Conservation (phyloP, 73 alveolate species). For the Diophrys sp. region DNA sequence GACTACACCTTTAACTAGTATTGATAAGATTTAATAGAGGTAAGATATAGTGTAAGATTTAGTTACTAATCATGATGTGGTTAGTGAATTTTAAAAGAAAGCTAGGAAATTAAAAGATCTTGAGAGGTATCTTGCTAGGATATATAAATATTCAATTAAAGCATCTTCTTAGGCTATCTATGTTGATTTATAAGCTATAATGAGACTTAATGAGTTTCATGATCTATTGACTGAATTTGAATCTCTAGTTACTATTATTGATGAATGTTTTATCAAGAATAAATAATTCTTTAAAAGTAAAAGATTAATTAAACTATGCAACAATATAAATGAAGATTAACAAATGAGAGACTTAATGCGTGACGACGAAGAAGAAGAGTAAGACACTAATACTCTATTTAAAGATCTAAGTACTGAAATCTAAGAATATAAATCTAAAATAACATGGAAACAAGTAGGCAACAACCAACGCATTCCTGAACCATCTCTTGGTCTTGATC, state of each 20-base stretch:
- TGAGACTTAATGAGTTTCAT: slow-evolving; percentile 11
- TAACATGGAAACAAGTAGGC: slow-evolving; percentile 28
- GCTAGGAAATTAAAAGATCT: slow-evolving; percentile 47
- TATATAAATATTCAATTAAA: slow-evolving; percentile 45
- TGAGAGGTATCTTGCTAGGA: slow-evolving; percentile 57
- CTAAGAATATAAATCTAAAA: not conserved
- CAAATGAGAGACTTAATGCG: no score
- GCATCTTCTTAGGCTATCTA: slow-evolving; percentile 8
- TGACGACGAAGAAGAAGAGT: no score
- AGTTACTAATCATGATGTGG: not conserved
- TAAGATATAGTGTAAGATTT: not conserved
- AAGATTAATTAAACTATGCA: no score
- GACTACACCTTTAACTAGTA: slow-evolving; percentile 58
- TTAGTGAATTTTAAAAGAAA: not conserved
- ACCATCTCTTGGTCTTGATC: slow-evolving; percentile 49
- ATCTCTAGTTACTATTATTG: no score
- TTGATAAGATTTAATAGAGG: not conserved
- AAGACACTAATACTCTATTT: no score
- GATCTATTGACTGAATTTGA: slow-evolving; percentile 8
- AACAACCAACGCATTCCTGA: slow-evolving; percentile 32
- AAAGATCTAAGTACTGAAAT: not conserved
- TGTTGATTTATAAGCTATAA: slow-evolving; percentile 4
- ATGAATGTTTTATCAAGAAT: no score
- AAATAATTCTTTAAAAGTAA: no score
- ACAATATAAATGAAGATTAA: no score